Evolutionary conservation across 305 asterid species (phyloP), one percentile per base, ranked within the genome.

Genomic region (Caryopteris hybrid): DNA sequence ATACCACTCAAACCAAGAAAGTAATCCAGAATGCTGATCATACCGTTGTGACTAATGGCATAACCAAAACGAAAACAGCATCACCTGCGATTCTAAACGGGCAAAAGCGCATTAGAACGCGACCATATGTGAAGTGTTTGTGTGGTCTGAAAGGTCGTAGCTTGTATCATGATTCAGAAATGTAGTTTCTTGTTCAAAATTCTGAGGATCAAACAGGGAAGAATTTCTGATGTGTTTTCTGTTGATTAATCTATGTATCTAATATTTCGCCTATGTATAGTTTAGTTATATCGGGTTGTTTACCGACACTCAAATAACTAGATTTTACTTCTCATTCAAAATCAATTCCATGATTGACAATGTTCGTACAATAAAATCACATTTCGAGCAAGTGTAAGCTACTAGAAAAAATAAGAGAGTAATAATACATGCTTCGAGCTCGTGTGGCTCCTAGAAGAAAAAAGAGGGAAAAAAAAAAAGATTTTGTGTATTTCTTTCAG

Each of bases 61-160:
- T 68, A 33, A 45, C 8, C 47, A 3, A 58, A 0, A 22, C 3
- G 42, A 71, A 4, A 25, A 4, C 31, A 4, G 31, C 31, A 25
- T 25, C 78, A 1, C 85, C 79, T n/a, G 60, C 11, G 57, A 70
- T 51, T 3, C 43, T 74, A 6, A 73, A 78, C 2, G 25, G 54
- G 62, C 27, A 25, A 52, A 85, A 69, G 59, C 57, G 76, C n/a
- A 63, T 36, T 8, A 69, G 48, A 52, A 72, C 11, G 17, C 76
- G 78, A 2, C 64, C 86, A 0, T 68, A 56, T 20, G 74, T n/a
- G 31, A 89, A 74, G n/a, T 86, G 83, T 62, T 71, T 89, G 68
- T 84, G 95, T 16, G 88, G 94, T 14, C 81, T 77, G 85, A 88
- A 79, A 45, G 93, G 88, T 1, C 81, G 84, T 23, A 72, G 85